Conservation (phyloP, 345 rosid genomes). For the Citrus glauca region DNA sequence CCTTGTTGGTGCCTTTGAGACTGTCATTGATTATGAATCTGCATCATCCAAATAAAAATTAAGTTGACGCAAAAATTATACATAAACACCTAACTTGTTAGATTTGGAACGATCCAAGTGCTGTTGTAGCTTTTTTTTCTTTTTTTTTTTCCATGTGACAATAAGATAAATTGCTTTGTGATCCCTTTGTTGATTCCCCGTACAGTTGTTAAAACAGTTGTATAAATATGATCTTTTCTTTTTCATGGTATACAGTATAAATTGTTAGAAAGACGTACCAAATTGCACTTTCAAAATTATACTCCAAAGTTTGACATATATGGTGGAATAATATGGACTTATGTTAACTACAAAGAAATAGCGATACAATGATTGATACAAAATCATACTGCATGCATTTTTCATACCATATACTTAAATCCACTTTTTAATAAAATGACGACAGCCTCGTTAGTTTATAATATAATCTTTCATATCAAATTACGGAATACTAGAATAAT, state of each 20-base stretch:
- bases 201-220: not conserved
- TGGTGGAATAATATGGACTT: too few relatives aligned
- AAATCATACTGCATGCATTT: too few relatives aligned
- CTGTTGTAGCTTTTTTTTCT: too few relatives aligned
- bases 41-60: slow-evolving; percentile 33
- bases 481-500: too few relatives aligned
- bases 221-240: not conserved
- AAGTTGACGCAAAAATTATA: not conserved
- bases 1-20: slow-evolving; percentile 87
- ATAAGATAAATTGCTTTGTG: not conserved
- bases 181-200: not conserved
- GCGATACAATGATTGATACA: too few relatives aligned
- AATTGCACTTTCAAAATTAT: not conserved
- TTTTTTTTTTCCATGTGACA: too few relatives aligned
- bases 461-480: too few relatives aligned
- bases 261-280: not conserved
- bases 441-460: too few relatives aligned
- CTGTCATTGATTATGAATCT: slow-evolving; percentile 80
- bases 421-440: too few relatives aligned
- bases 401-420: too few relatives aligned
- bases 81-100: not conserved
- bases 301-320: too few relatives aligned
- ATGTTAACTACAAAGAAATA: too few relatives aligned
- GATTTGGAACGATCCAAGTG: not conserved
- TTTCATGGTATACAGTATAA: not conserved